Evolutionary conservation across 192 early-diverging fungal genomes (phyloP), one percentile per base, ranked within the genome.

Genomic region (Coemansia sp.): DNA sequence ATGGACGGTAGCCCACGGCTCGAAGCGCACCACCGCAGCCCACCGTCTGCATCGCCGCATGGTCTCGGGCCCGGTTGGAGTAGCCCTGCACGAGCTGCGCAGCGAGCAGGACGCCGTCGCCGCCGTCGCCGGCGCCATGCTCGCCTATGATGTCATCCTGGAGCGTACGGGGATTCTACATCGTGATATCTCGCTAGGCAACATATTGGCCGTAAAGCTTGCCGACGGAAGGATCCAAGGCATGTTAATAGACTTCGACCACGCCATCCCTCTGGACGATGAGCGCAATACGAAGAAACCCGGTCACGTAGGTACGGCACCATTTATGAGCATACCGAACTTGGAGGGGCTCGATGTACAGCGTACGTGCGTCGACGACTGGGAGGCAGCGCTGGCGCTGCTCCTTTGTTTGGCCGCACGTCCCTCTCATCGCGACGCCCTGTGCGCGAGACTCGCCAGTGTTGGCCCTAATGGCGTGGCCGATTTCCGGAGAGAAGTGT

Each of bases 261-360:
- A 82, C 46, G 72, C 72, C 15, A 59, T 72, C 21, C 68, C 23
- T 42, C 37, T 2, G 21, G 21, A 25, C 10, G 68, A 68, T 1
- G 50, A 44, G 32, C 63, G 73, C 66, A 82, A 77, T 68, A 29
- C 12, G 12, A n/a, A 10, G 15, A 36, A 23, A 1, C 74, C 80
- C 4, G 75, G 75, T n/a, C 68, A 72, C 39, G 70, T 78, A 1
- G 80, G 80, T 29, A 83, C 80, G 0, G 69, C 66, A 1, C 80
- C 80, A 32, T 83, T 77, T 37, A 83, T 83, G 80, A 77, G 75
- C 69, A 83, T 75, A 27, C 62, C 70, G 34, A 83, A 83, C 23
- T 59, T 78, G 46, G 80, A 83, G 69, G 80, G 72, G 38, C 69
- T 77, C 5, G 72, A 77, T 15, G 74, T 77, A 5, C 65, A 75